phyloP scores from a whole-genome alignment of 805 yeast species.

The Suhomyces emberorum region DNA sequence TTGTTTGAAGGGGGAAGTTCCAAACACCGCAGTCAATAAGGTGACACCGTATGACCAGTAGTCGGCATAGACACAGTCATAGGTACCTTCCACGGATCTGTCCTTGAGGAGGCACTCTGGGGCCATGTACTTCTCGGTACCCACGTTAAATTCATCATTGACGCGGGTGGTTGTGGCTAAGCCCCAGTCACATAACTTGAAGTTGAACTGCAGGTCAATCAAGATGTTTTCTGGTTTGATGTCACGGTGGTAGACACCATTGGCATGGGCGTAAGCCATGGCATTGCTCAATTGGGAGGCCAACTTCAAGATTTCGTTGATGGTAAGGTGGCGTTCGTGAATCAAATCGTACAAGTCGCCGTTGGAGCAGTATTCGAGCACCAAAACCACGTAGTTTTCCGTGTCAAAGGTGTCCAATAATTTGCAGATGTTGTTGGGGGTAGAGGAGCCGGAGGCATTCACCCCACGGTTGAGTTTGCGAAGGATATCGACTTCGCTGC shows the following conservation, averaged over 20 bases:
- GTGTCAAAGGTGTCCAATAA: slow-evolving; percentile 58
- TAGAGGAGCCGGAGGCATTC: neutral
- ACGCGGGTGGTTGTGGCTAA: slow-evolving; percentile 30
- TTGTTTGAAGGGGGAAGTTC: slow-evolving; percentile 48
- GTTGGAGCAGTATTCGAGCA: slow-evolving; percentile 61
- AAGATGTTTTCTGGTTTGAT: slow-evolving; percentile 57
- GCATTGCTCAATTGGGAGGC: slow-evolving; percentile 52
- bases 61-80: slow-evolving; percentile 47
- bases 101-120: slow-evolving; percentile 42
- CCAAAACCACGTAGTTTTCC: slow-evolving; percentile 47
- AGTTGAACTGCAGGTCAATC: slow-evolving; percentile 51
- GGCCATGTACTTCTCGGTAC: slow-evolving; percentile 61
- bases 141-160: slow-evolving; percentile 40
- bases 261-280: slow-evolving; percentile 51
- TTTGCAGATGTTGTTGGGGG: slow-evolving; percentile 52
- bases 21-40: slow-evolving; percentile 47
- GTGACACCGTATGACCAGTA: slow-evolving; percentile 56
- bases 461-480: slow-evolving; percentile 21
- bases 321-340: slow-evolving; percentile 17
- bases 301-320: slow-evolving; percentile 10
- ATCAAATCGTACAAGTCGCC: slow-evolving; percentile 68
- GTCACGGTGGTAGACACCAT: slow-evolving; percentile 56
- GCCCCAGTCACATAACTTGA: slow-evolving; percentile 59
- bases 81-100: slow-evolving; percentile 16
- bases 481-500: slow-evolving; percentile 50